Evolutionary conservation across 305 asterid genomes (phyloP).

Genomic region (Fraxinus angustifolia): DNA sequence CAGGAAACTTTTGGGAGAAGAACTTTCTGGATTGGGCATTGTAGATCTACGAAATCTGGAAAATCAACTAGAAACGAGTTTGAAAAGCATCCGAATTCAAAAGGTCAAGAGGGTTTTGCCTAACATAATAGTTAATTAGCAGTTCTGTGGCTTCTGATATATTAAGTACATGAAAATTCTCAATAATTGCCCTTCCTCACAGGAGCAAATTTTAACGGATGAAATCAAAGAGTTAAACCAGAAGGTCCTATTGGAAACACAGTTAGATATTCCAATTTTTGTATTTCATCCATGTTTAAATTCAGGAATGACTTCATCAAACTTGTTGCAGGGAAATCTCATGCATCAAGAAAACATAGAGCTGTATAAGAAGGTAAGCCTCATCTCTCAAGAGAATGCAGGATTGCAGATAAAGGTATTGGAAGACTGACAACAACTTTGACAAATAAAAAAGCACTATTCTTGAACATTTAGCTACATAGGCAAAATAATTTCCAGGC

Average conservation of each 20-base stretch:
- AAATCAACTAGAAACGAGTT: slow-evolving; percentile 52
- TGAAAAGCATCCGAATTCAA: slow-evolving; percentile 52
- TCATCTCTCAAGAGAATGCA: slow-evolving; percentile 43
- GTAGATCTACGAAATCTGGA: slow-evolving; percentile 62
- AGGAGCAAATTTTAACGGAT: slow-evolving; percentile 54
- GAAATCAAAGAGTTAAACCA: slow-evolving; percentile 57
- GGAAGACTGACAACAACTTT: background rate
- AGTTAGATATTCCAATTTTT: slow-evolving; percentile 6
- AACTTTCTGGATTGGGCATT: slow-evolving; percentile 54
- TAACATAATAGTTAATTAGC: background rate
- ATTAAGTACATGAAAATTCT: background rate
- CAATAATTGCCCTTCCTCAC: slow-evolving; percentile 19
- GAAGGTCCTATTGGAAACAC: slow-evolving; percentile 44
- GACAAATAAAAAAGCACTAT: slow-evolving; percentile 7
- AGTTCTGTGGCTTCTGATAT: background rate
- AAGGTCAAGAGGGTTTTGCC: slow-evolving; percentile 36
- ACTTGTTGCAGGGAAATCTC: slow-evolving; percentile 44
- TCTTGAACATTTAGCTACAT: background rate
- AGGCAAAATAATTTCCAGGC: slow-evolving; percentile 2
- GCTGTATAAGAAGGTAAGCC: slow-evolving; percentile 51
- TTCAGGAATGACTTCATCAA: slow-evolving; percentile 9
- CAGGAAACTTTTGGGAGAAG: slow-evolving; percentile 75
- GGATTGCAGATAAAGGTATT: slow-evolving; percentile 59
- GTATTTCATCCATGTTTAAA: slow-evolving; percentile 1
- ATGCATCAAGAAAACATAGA: slow-evolving; percentile 57